Percentiles rank a stretch among this genome's conserved stretches.
These are phyloP conservation scores for Rhizoclosmatium sp. DNA, from an alignment of 192 early-diverging fungal species.

Conservation along the genomic window DNA sequence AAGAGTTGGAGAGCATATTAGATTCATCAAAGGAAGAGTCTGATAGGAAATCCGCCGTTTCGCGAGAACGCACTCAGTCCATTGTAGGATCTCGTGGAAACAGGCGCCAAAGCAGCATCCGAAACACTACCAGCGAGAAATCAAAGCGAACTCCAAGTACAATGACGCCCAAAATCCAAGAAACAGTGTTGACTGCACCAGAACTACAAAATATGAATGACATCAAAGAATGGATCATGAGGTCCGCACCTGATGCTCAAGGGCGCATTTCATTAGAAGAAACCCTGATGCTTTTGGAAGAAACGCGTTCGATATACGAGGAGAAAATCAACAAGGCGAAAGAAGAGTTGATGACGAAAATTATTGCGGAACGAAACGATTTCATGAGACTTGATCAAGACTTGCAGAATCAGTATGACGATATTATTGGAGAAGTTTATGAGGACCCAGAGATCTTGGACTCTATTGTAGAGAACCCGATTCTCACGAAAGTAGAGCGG, in stretches of 20 bases:
- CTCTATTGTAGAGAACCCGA: background rate
- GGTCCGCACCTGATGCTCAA: background rate
- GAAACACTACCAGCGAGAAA: background rate
- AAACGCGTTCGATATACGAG: background rate
- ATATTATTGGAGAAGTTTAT: conserved; percentile 4
- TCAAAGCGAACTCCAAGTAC: background rate
- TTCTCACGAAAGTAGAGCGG: conserved; percentile 15
- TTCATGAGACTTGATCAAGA: background rate
- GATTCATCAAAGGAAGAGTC: background rate
- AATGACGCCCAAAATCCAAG: background rate
- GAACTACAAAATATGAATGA: background rate
- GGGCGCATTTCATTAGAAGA: conserved; percentile 26
- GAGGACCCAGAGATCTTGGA: background rate
- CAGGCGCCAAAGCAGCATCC: background rate
- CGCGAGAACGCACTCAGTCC: background rate
- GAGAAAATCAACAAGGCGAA: conserved; percentile 1
- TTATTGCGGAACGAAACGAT: conserved; percentile 9
- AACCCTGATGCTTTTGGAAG: conserved; percentile 9
- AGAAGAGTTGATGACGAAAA: conserved; percentile 10
- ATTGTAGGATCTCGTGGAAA: conserved; percentile 3
- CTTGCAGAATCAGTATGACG: conserved; percentile 22
- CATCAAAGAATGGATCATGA: conserved; percentile 22
- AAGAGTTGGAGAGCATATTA: conserved; percentile 4
- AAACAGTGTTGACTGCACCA: background rate
- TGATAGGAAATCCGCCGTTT: background rate